Evolutionary conservation across 306 rosid genomes (phyloP), one percentile per base, ranked within the genome.

Genomic region (Cucumis cinereus): DNA sequence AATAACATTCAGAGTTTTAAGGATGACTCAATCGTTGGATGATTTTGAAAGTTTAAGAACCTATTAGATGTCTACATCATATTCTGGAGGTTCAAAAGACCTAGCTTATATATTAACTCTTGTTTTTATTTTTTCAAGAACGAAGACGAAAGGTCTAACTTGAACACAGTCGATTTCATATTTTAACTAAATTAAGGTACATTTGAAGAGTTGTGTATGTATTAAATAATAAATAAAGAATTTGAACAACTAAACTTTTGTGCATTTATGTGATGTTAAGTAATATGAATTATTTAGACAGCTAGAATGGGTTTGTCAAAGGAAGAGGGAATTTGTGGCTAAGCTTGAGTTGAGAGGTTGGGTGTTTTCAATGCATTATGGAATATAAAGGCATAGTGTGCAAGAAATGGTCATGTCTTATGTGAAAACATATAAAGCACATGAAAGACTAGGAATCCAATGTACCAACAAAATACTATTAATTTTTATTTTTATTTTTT

Each of bases 371-470:
- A 72, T 72, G 76, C 60, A 72, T n/a, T n/a, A n/a, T 47, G 45
- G 76, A 26, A 50, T 47, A 72, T 49, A 50, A 50, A 49, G 76
- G 17, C 59, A 71, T 47, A 50, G 57, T 24, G 76, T 69, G 35
- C 38, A 70, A 70, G 26, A 72, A 72, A 70, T 69, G 8, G 75
- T 45, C 38, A 45, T 69, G 75, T 69, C 57, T 14, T 45, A 45
- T 45, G 57, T 69, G 43, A 49, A 49, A 15, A 17, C 26, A 7
- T 14, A 47, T 50, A 50, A 49, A 28, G 22, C 75, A 70, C 28
- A 47, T 72, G 43, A 72, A 24, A 72, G 45, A 26, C 60, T 50
- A 49, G 45, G 60, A 72, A 72, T 72, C 76, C 76, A 50, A 72
- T 50, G 76, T 50, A 49, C 45, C 60, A 50, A 72, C 43, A 28